Base-by-base conservation (phyloP, 2,329 filamentous ascomycete species). In the Fusarium nanum region DNA sequence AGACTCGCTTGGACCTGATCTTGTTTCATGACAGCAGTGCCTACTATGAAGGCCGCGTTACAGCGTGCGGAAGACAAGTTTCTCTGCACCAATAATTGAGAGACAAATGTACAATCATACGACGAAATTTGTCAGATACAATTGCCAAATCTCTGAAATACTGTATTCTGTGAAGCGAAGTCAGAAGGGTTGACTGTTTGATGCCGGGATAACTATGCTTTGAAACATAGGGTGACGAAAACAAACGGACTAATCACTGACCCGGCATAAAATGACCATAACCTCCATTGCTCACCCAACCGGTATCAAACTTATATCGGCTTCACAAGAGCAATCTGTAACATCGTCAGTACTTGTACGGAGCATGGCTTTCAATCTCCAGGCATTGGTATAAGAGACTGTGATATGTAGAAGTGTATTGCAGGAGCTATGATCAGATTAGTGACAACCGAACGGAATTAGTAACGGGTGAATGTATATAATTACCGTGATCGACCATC, bases 1-100 rank as follows among this genome's bases (percentile, higher is more conserved):
- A 72, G 68, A 71, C 62, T 53, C 61, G 55, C 46, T 66, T 52
- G 45, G 47, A 45, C 46, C 25, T 56, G 45, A 45, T 61, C 37
- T 69, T 65, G 37, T 49, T 70, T 62, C 62, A 41, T 45, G 37
- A 41, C 42, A 61, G 22, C 28, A 34, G 25, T 58, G 44, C 49
- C 52, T 41, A 30, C n/a, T 18, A 45, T 37, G 44, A 49, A 44
- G n/a, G 34, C 34, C 23, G 23, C 14, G 18, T 40, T 18, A 28
- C 22, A 42, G 32, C 7, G 13, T 53, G 23, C 10, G 48, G 67
- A 62, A 30, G 40, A 56, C 14, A 40, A 25, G 47, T 34, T 60
- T 54, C 63, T 47, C 44, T 37, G 50, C 47, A 16, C 25, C 42
- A 4, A 34, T 28, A 32, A 30, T 53, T 23, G 27, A 60, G 32